These are phyloP conservation scores for Nitzschia inconspicua DNA, from an alignment of 108 stramenopile genomes.

Conservation along the genomic window DNA sequence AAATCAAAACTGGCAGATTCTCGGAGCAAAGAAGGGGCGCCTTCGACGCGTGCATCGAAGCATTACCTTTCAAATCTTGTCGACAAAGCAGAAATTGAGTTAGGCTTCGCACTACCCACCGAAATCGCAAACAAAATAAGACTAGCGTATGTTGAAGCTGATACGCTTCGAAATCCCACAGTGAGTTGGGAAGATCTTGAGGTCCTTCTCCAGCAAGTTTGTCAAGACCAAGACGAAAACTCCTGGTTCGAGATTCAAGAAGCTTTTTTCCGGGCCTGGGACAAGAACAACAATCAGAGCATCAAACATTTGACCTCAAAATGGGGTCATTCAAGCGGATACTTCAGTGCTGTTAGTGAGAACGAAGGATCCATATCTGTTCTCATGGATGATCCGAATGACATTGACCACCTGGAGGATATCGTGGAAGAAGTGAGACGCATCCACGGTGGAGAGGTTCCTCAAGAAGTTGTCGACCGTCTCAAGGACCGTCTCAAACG, in stretches of 20 bases:
- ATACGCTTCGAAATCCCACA: background rate
- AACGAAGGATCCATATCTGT: too few species aligned
- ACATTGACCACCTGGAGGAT: background rate
- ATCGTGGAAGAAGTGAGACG: background rate
- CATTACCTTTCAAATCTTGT: constrained; percentile 12
- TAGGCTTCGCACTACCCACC: background rate
- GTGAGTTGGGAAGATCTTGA: constrained; percentile 6
- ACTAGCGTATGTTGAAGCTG: background rate
- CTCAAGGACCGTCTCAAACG: too few species aligned
- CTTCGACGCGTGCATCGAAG: too few species aligned
- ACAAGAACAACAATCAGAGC: too few species aligned
- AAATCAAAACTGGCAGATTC: background rate
- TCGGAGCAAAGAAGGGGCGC: too few species aligned
- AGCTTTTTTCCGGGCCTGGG: constrained; percentile 9
- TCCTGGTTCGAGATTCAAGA: constrained; percentile 14
- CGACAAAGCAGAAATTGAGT: constrained; percentile 4
- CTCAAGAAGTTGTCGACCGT: too few species aligned
- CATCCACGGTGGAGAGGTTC: too few species aligned
- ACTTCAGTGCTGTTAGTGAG: constrained; percentile 19
- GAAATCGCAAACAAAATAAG: constrained; percentile 1
- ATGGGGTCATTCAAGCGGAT: constrained; percentile 16
- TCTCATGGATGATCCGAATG: background rate
- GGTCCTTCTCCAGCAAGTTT: constrained; percentile 1
- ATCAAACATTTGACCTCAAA: too few species aligned
- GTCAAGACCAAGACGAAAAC: background rate